Conservation (phyloP, 202 grass and related monocot species). For the Saccharum hybrid region DNA sequence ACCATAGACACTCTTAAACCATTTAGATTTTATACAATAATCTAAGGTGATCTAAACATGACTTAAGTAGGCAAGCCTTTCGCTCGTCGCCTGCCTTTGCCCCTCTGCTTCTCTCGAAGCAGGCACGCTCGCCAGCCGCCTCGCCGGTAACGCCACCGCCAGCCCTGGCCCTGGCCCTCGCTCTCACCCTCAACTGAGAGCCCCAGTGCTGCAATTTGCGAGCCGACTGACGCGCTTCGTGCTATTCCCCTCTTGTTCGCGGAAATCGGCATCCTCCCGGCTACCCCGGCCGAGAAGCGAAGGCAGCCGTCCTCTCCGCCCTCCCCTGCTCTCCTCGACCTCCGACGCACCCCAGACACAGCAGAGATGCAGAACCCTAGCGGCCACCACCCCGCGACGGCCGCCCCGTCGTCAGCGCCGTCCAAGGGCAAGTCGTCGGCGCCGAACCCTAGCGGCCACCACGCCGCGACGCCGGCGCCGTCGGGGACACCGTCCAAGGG, state of each 20-base stretch:
- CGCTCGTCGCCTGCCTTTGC: too few species aligned
- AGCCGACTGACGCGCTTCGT: neutral
- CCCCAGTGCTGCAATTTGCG: neutral
- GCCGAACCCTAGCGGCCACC: constrained; percentile 39
- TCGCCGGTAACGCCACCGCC: too few species aligned
- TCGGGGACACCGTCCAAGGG: constrained; percentile 39
- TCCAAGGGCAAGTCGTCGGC: constrained; percentile 45
- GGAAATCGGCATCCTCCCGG: neutral
- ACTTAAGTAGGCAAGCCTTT: too few species aligned
- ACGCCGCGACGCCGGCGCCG: neutral
- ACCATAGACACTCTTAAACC: too few species aligned
- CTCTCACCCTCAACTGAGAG: too few species aligned
- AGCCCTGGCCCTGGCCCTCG: too few species aligned
- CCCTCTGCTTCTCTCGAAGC: too few species aligned
- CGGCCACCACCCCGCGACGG: constrained; percentile 22
- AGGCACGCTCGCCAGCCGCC: too few species aligned
- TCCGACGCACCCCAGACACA: neutral
- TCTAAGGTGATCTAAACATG: too few species aligned
- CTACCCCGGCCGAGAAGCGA: neutral
- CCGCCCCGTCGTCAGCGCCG: neutral
- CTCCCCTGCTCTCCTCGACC: neutral
- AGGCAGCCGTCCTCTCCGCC: neutral
- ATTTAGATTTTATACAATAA: too few species aligned
- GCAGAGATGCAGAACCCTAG: constrained; percentile 59
- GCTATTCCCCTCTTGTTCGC: neutral